These are phyloP conservation scores for Boletus tomentosulus DNA, from an alignment of 768 basidiomycete genomes.

Conservation along the genomic window DNA sequence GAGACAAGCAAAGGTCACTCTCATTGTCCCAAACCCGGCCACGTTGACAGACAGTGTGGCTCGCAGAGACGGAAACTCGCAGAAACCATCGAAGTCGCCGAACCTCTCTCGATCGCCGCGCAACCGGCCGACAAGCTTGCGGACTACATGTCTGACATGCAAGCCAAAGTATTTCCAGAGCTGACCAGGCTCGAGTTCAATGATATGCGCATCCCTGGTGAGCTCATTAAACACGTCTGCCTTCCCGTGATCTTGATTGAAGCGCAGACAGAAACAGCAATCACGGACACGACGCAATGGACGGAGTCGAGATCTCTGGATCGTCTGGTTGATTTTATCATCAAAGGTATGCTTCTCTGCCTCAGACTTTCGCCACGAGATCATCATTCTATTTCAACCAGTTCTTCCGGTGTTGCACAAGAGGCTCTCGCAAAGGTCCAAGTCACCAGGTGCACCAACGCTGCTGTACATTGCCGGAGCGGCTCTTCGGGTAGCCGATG, in stretches of 20 bases:
- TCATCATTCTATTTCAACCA: conserved; percentile 21
- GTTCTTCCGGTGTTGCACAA: conserved; percentile 64
- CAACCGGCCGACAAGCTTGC: conserved; percentile 56
- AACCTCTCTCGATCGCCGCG: conserved; percentile 45
- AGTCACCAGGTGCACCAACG: conserved; percentile 79
- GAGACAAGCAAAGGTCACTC: conserved; percentile 59
- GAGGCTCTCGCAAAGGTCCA: conserved; percentile 72
- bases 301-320: conserved; percentile 68
- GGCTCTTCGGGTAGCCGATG: conserved; percentile 90
- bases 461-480: conserved; percentile 81
- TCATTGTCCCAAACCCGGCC: conserved; percentile 10
- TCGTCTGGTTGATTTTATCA: conserved; percentile 70
- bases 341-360: conserved; percentile 50
- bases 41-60: conserved; percentile 6
- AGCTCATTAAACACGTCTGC: conserved; percentile 20
- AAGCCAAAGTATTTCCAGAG: conserved; percentile 64
- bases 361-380: neutral
- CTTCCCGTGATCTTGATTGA: conserved; percentile 40
- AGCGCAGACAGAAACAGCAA: conserved; percentile 61
- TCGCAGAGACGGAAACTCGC: conserved; percentile 62
- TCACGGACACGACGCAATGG: conserved; percentile 75
- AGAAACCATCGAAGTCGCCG: conserved; percentile 38
- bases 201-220: conserved; percentile 77
- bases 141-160: conserved; percentile 60
- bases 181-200: conserved; percentile 75